Evolutionary conservation across 2,329 filamentous ascomycete genomes (phyloP), one percentile per base, ranked within the genome.

Genomic region (Albophoma yamanashiensis): DNA sequence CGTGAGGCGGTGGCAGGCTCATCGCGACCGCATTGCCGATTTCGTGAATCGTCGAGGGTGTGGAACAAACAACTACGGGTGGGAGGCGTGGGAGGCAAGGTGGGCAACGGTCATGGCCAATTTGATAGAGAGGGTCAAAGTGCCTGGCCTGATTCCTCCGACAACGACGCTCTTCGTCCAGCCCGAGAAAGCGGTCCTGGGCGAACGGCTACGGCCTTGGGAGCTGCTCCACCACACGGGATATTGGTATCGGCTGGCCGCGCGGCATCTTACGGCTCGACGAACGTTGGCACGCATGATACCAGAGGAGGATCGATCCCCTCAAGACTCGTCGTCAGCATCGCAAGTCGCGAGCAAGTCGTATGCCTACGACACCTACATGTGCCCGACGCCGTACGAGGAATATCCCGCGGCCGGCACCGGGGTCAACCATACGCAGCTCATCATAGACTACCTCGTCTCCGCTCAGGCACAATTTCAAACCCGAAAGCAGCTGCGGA

Each of bases 61-160:
- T 66, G 93, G 93, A 0, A 92, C 90, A 3, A 84, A 86, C 39
- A 96, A 91, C 65, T 97, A 97, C 71, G 91, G 91, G 7, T 97
- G 92, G 90, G 84, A 91, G 68, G 92, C 93, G 2, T 99, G 93
- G 92, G 89, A 96, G 74, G 86, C 90, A 47, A 83, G 89, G 60
- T 88, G 85, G 85, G 80, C 83, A 20, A 76, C 76, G 27, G 75
- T 85, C 15, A 87, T 88, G 85, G 84, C 83, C 2, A 78, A 83
- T 53, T 68, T 87, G 62, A 79, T 87, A 22, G 79, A 84, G 62
- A 82, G 78, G 62, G 75, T 79, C 34, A 76, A 79, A 25, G 75
- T 85, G 15, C 74, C 76, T 3, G 80, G 81, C 40, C 73, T 86
- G 22, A 74, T 73, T 1, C 75, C 79, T 1, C 71, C 74, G 2